Evolutionary conservation across 139 green algal species (phyloP).

Genomic region (Pseudopediastrum boryanum): DNA sequence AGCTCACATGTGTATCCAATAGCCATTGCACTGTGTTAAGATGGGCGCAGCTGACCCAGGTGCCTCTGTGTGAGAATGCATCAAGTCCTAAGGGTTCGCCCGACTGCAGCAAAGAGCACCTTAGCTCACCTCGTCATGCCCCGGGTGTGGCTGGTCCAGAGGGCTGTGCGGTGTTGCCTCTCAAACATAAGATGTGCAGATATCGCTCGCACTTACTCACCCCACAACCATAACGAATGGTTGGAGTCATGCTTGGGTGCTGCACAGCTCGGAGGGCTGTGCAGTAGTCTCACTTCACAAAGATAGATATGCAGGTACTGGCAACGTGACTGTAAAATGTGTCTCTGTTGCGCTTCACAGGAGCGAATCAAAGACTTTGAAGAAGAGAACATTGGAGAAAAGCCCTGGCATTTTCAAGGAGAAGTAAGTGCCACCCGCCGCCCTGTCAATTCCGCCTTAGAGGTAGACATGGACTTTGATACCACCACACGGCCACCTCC

Average conservation of each 20-base stretch:
- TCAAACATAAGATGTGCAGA: background rate
- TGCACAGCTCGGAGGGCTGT: background rate
- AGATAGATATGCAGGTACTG: background rate
- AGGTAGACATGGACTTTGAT: constrained; percentile 96
- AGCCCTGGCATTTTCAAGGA: constrained; percentile 83
- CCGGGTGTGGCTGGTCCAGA: no score
- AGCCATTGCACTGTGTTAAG: no score
- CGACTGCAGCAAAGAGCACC: no score
- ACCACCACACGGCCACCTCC: constrained; percentile 75
- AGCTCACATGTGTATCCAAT: no score
- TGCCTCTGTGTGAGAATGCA: no score
- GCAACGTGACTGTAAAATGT: background rate
- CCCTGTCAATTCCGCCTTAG: constrained; percentile 91
- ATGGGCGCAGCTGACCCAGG: no score
- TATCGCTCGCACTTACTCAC: background rate
- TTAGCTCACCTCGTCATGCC: no score
- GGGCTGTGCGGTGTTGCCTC: background rate
- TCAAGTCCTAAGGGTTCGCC: no score
- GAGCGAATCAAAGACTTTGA: constrained; percentile 79
- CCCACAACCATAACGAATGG: background rate
- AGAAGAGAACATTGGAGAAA: constrained; percentile 69
- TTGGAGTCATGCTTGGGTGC: no score
- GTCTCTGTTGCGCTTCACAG: constrained; percentile 19
- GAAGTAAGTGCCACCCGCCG: constrained; percentile 73
- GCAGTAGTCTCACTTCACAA: background rate